phyloP scores from a whole-genome alignment of 352 stramenopile genomes.

The Phytophthora kernoviae region DNA sequence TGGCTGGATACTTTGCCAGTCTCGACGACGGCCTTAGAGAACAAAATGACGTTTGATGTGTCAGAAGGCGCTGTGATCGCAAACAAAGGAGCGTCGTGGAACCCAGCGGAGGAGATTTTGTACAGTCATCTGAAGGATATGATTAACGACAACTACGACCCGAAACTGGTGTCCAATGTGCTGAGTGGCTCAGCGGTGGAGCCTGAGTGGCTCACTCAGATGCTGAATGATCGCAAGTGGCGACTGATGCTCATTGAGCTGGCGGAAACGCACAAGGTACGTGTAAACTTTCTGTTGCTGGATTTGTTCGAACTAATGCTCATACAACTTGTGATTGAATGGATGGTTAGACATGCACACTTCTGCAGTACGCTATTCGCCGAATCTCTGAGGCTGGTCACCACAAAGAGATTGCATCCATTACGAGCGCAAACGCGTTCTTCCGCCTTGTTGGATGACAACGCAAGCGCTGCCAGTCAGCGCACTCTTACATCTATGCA shows the following conservation, averaged over 20 bases:
- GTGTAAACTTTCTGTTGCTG: background rate
- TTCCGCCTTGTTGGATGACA: no score
- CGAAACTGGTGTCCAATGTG: slow-evolving; percentile 86
- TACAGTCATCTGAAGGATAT: slow-evolving; percentile 80
- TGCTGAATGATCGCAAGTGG: slow-evolving; percentile 85
- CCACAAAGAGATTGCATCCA: slow-evolving; percentile 89
- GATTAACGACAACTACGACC: slow-evolving; percentile 84
- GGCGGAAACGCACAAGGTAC: slow-evolving; percentile 84
- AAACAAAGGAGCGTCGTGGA: slow-evolving; percentile 75
- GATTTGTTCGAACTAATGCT: background rate
- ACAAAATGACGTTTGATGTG: slow-evolving; percentile 80
- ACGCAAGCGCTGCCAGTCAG: slow-evolving; percentile 84
- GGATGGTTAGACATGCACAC: slow-evolving; percentile 62
- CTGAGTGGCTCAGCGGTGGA: slow-evolving; percentile 77
- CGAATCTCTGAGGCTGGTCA: slow-evolving; percentile 86
- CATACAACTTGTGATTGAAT: slow-evolving; percentile 8
- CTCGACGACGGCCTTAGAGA: slow-evolving; percentile 63
- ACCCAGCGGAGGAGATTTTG: slow-evolving; percentile 76
- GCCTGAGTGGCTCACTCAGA: slow-evolving; percentile 83
- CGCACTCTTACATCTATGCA: slow-evolving; percentile 84
- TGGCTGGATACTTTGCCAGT: slow-evolving; percentile 78
- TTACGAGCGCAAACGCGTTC: slow-evolving; percentile 83
- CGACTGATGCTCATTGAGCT: slow-evolving; percentile 86
- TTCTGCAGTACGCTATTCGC: slow-evolving; percentile 87
- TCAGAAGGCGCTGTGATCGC: slow-evolving; percentile 65